Evolutionary conservation across 2,329 filamentous ascomycete genomes (phyloP).

Genomic region (Scedosporium dehoogii): DNA sequence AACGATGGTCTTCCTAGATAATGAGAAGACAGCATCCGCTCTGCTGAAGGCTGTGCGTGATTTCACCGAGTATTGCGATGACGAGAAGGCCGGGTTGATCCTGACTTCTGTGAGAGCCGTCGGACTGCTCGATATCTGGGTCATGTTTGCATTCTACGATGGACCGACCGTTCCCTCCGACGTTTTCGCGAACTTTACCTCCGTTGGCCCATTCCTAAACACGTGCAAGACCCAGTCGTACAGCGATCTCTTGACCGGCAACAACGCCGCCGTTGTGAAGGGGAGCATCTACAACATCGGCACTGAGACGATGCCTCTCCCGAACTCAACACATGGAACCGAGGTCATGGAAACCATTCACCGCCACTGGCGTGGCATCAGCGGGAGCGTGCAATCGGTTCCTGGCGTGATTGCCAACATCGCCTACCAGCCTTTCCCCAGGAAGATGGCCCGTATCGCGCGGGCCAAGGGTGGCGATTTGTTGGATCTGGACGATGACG

Average conservation of each 20-base stretch:
- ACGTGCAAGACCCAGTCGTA: conserved; percentile 15
- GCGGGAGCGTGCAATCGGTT: conserved; percentile 10
- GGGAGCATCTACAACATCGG: conserved; percentile 27
- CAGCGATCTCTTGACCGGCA: conserved; percentile 4
- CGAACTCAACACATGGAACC: conserved; percentile 16
- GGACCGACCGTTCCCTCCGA: conserved; percentile 37
- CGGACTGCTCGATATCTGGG: conserved; percentile 39
- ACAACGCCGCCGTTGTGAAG: conserved; percentile 19
- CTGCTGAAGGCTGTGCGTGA: conserved; percentile 32
- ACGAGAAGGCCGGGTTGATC: conserved; percentile 52
- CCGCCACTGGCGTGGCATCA: conserved; percentile 21
- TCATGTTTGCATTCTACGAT: conserved; percentile 55
- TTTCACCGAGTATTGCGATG: conserved; percentile 47
- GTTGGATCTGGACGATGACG: conserved; percentile 26
- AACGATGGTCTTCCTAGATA: conserved; percentile 26
- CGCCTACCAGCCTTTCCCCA: conserved; percentile 29
- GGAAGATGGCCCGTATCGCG: conserved; percentile 21
- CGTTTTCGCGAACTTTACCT: conserved; percentile 26
- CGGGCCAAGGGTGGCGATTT: conserved; percentile 25
- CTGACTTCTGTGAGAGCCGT: conserved; percentile 32
- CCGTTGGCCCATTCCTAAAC: conserved; percentile 19
- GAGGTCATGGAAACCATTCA: conserved; percentile 21
- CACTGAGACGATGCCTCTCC: conserved; percentile 24
- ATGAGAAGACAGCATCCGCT: conserved; percentile 17
- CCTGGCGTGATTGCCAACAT: conserved; percentile 12